A percentile compares a stretch with the other conserved stretches of the same genome.
phyloP scores from a whole-genome alignment of 805 yeast species.

The Cyberlindnera xylosilytica region DNA sequence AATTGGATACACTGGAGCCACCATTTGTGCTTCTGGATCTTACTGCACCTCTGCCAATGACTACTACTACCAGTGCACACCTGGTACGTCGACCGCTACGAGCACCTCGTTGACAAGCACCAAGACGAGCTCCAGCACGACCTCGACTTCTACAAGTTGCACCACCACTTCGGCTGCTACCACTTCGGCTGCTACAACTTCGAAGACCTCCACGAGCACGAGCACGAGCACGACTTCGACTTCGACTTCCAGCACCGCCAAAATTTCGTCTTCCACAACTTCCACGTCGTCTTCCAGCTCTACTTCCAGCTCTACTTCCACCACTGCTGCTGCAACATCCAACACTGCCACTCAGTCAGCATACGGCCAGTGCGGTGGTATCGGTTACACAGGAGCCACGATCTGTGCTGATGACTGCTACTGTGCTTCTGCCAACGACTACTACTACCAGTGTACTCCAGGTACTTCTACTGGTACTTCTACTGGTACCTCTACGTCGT shows the following conservation, averaged over 20 bases:
- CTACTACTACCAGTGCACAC: constrained; percentile 19
- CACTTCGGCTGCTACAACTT: constrained; percentile 1
- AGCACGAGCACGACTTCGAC: not conserved
- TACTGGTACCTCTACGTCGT: not conserved
- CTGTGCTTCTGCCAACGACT: constrained; percentile 13
- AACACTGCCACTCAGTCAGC: not conserved
- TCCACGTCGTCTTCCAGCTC: not conserved
- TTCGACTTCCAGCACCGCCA: not conserved
- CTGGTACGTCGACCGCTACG: constrained; percentile 7
- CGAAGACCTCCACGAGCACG: too few species aligned
- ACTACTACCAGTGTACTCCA: constrained; percentile 17
- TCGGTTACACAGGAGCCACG: constrained; percentile 8
- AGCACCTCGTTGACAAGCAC: constrained; percentile 2
- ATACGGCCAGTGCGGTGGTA: constrained; percentile 22
- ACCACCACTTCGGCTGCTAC: not conserved
- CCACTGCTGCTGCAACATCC: not conserved
- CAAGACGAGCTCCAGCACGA: not conserved
- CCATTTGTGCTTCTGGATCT: constrained; percentile 14
- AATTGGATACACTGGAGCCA: constrained; percentile 8
- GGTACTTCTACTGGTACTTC: not conserved
- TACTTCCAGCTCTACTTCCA: not conserved
- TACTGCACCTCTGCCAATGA: constrained; percentile 14
- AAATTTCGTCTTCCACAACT: not conserved
- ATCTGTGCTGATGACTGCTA: constrained; percentile 14
- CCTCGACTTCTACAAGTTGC: not conserved